Evolutionary conservation across 164 flowering plant genomes (phyloP), one percentile per base, ranked within the genome.

Genomic region (Kingdonia uniflora): DNA sequence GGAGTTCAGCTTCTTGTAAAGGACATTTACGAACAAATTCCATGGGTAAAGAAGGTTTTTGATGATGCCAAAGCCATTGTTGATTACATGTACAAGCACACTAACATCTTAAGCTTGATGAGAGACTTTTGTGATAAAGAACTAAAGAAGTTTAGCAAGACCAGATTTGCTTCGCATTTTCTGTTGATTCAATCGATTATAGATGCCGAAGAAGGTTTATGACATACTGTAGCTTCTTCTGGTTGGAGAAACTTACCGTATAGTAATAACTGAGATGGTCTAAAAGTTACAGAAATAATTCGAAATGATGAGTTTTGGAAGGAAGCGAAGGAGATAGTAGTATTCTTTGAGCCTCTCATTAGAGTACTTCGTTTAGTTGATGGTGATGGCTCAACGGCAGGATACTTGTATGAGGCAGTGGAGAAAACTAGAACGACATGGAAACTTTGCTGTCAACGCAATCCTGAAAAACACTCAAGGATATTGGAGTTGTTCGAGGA

Each of bases 181-280:
- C 2, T 20, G 13, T 56, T 56, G 65, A 61, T 66, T 17, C 65
- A 51, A 22, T 60, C 70, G 29, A 33, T 66, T 13, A 19, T 57
- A 29, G 62, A 61, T 20, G 51, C 23, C 46, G 53, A 56, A 52
- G 55, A 39, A 2, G 41, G 47, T 25, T 52, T 60, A 39, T 46
- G 38, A 5, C 17, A 11, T 20, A 56, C 51, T 11, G 29, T 56
- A 46, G 54, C 47, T 33, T 60, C 61, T 24, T 23, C 62, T 33
- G 60, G 61, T 15, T 66, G 61, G 61, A 50, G 41, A 33, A 53
- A 11, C 5, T 5, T 45, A 46, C 16, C 19, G 23, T 19, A 6
- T 17, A 37, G 2, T 14, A 49, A 51, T 15, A 19, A 6, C 46
- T 11, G 13, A 42, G 35, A 11, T 7, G 52, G 43, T 42, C 51